phyloP scores from a whole-genome alignment of 2,329 filamentous ascomycete genomes.

The Aspergillus brasiliensis region DNA sequence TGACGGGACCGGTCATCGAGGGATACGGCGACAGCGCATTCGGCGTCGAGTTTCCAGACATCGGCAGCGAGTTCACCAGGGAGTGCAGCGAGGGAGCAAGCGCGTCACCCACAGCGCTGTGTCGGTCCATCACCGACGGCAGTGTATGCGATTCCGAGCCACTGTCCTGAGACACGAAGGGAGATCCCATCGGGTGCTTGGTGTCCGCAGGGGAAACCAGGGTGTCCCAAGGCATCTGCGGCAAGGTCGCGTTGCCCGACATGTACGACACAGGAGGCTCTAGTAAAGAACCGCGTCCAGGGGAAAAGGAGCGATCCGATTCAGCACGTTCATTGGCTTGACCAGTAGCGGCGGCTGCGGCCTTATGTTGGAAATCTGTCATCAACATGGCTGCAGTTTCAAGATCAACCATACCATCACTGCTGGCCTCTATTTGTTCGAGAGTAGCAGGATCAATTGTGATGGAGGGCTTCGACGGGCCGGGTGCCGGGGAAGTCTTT shows the following conservation, averaged over 20 bases:
- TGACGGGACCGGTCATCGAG: conserved; percentile 67
- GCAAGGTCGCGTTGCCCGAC: conserved; percentile 75
- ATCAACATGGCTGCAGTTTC: conserved; percentile 98
- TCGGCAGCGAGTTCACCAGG: conserved; percentile 71
- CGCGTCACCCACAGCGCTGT: conserved; percentile 59
- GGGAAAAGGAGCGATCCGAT: conserved; percentile 67
- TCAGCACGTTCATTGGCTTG: conserved; percentile 50
- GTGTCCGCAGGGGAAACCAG: conserved; percentile 75
- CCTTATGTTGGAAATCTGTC: conserved; percentile 97
- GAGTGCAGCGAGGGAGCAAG: conserved; percentile 68
- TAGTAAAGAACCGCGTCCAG: conserved; percentile 70
- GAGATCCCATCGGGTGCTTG: conserved; percentile 73
- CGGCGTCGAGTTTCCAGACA: conserved; percentile 69
- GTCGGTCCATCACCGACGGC: conserved; percentile 68
- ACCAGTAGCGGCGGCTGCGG: conserved; percentile 65
- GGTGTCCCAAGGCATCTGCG: conserved; percentile 88
- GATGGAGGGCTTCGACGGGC: conserved; percentile 74
- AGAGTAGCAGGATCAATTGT: conserved; percentile 81
- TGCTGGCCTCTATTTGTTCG: conserved; percentile 89
- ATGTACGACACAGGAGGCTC: conserved; percentile 77
- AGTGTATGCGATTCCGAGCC: conserved; percentile 62
- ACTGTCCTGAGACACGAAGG: conserved; percentile 65
- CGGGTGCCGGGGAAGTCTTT: conserved; percentile 38
- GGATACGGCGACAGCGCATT: conserved; percentile 73
- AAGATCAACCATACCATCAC: conserved; percentile 89